Base-by-base conservation (phyloP, 352 stramenopile species). In the Blastocystis hominis region DNA sequence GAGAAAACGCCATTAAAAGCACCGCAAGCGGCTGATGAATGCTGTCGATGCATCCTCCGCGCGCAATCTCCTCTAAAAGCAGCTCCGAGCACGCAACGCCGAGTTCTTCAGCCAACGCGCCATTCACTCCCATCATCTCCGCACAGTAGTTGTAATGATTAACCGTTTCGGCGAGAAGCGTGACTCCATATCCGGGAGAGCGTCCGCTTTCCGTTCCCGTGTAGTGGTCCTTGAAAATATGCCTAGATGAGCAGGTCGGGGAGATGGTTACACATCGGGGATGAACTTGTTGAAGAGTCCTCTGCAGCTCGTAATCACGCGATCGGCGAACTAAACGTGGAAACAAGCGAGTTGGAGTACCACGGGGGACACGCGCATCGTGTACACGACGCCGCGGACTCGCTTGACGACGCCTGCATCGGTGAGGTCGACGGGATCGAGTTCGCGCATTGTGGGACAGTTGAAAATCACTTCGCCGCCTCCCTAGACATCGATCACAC, bases 151-250 rank as follows among this genome's bases (percentile, higher is more conserved):
- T 93, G 20, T 96, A 92, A 10, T 96, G 96, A 1, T 94, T 97
- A 5, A 95, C 98, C n/a, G 95, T 98, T 91, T 98, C 95, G 0
- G 95, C 94, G n/a, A 98, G 93, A 9, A 99, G 91, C 40, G 94
- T 93, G 24, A 97, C 89, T 78, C 93, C 94, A 78, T 97, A 95
- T 44, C 95, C 95, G 0, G 96, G 95, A 86, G 88, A 76, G 24
- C 75, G 34, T 46, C 89, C 42, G 69, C 38, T 44, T 34, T 88
- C 79, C 40, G 92, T 90, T 54, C 94, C 94, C 80, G 95, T 97
- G 90, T 98, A 97, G 88, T 98, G 95, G 91, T 99, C 97, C 46
- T 96, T 98, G 91, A 98, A 96, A 88, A 99, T 98, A 92, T 87
- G 77, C 17, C 77, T 87, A 55, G 4, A 5, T 0, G 77, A 20